These are phyloP conservation scores for Pestalotiopsis sp. DNA, from an alignment of 2,329 filamentous ascomycete species.

Conservation along the genomic window DNA sequence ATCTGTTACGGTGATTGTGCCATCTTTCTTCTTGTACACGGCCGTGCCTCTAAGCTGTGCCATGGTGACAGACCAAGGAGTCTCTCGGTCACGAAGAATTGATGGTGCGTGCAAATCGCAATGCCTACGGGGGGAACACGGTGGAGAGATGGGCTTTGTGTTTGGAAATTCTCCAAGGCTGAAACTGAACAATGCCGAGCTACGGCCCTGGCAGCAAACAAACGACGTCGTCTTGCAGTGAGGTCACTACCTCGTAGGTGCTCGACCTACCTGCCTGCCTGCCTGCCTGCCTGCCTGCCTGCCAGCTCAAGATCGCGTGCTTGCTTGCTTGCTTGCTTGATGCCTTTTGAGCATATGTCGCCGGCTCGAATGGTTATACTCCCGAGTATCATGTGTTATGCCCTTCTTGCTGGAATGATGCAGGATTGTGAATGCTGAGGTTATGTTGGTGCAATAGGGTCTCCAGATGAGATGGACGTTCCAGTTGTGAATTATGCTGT, in stretches of 20 bases:
- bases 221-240: background rate
- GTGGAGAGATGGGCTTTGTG: background rate
- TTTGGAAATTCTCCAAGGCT: background rate
- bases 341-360: background rate
- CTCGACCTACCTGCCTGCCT: background rate
- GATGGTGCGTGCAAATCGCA: background rate
- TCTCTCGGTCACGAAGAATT: background rate
- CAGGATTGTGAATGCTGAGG: too few relatives aligned
- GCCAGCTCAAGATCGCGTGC: background rate
- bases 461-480: background rate
- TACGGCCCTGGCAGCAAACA: background rate
- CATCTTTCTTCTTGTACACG: constrained; percentile 95
- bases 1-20: constrained; percentile 71
- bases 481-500: background rate
- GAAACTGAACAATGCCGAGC: background rate
- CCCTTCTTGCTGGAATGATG: too few relatives aligned
- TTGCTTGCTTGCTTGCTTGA: background rate
- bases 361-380: background rate
- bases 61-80: constrained; percentile 41
- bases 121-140: background rate
- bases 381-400: too few relatives aligned
- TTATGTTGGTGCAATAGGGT: too few relatives aligned
- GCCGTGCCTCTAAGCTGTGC: constrained; percentile 64
- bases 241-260: background rate
- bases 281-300: background rate